A percentile compares a stretch with the other conserved stretches of the same genome.
Conservation (phyloP, 371 early-diverging fungal genomes). For the Haplosporangium sp. region DNA sequence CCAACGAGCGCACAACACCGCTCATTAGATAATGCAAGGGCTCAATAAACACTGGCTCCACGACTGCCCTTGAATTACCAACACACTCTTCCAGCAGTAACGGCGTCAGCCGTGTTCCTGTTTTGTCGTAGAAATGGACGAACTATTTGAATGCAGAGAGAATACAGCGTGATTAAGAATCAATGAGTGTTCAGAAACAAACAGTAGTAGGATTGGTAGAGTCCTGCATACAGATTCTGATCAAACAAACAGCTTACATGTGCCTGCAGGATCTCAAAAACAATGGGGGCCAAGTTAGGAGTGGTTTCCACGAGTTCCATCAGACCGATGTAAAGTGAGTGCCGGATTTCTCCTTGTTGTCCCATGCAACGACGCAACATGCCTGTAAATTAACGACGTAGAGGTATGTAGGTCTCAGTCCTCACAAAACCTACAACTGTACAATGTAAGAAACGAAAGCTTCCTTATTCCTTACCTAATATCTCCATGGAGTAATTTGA, state of each 20-base stretch:
- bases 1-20: conserved; percentile 34
- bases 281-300: conserved; percentile 54
- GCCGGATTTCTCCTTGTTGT: conserved; percentile 67
- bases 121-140: conserved; percentile 39
- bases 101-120: conserved; percentile 45
- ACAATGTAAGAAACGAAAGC: background rate
- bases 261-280: conserved; percentile 64
- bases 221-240: too few relatives aligned
- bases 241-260: conserved; percentile 55
- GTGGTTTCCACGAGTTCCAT: conserved; percentile 54
- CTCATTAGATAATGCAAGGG: conserved; percentile 49
- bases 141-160: conserved; percentile 23
- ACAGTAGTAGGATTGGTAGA: too few relatives aligned
- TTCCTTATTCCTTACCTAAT: conserved; percentile 52
- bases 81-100: conserved; percentile 62
- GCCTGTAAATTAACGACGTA: conserved; percentile 40
- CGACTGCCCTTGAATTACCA: conserved; percentile 58
- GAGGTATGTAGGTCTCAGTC: background rate
- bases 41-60: conserved; percentile 38
- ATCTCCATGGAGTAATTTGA: conserved; percentile 62
- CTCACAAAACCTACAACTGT: background rate
- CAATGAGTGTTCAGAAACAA: conserved; percentile 28
- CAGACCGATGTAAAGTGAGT: conserved; percentile 63
- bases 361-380: conserved; percentile 68
- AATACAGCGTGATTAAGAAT: conserved; percentile 45